Evolutionary conservation across 176 grass and related monocot species (phyloP), one percentile per base, ranked within the genome.

Genomic region (Poa pratensis): DNA sequence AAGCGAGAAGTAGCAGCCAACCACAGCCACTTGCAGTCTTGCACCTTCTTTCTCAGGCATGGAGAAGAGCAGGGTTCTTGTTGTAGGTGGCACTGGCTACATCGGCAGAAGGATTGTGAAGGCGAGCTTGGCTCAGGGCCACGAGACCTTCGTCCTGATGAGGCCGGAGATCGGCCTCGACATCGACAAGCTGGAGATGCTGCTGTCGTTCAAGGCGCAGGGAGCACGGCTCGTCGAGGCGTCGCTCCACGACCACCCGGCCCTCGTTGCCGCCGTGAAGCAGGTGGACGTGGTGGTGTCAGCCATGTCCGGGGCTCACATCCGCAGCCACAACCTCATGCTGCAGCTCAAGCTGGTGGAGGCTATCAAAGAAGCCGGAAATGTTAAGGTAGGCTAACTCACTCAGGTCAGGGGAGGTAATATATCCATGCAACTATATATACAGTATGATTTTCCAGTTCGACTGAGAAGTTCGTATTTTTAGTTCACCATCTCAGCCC

Each of bases 281-380:
- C 66, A 91, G 84, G 91, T 68, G 2, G 94, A 96, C 76, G 94
- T 91, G 14, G 94, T 96, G 15, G 51, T 96, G 12, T 91, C 89
- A 5, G 82, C 91, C 69, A 55, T 91, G 69, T 65, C 79, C 10
- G 87, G 84, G 1, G 48, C 20, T 16, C 26, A 43, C 77, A 18
- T 82, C 35, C 75, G 59, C 8, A 72, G 74, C 77, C 75, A 66
- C n/a, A 73, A 64, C 34, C 46, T 89, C 7, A 16, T 3, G 1
- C 15, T 78, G 43, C 94, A 96, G 72, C 89, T 88, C 73, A 91
- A 87, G 78, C 87, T 96, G 15, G 82, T 96, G 6, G 78, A 91
- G 66, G 94, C 91, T 0, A 91, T 96, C 65, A 93, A 93, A 80
- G 81, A 86, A 60, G 94, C 88, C 5, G 94, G 91, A 48, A 95